Conservation (phyloP, 164 flowering plant species). For the Magnolia officinalis region DNA sequence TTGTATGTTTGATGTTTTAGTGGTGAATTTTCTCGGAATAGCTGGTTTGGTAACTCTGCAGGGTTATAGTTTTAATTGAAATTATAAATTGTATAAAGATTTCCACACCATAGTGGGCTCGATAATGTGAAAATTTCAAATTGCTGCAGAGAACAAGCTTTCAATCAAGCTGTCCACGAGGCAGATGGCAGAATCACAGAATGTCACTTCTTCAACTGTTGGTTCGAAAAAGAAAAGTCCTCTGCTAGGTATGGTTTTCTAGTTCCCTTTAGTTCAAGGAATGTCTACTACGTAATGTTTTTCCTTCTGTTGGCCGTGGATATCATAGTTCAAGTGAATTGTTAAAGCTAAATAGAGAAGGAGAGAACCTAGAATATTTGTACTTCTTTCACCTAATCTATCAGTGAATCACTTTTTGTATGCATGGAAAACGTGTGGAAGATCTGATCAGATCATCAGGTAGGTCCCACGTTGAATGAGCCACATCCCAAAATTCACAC, state of each 20-base stretch:
- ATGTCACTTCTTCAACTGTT: slow-evolving; percentile 32
- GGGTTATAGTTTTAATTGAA: not conserved
- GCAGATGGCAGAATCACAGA: slow-evolving; percentile 20
- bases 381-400: not conserved
- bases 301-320: not conserved
- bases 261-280: not conserved
- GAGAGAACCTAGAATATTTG: not conserved
- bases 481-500: not conserved
- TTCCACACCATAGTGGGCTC: not conserved
- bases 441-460: not conserved
- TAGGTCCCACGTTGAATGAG: not conserved
- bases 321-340: not conserved
- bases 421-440: not conserved
- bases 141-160: too few species aligned
- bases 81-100: not conserved
- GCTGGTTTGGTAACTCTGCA: too few species aligned
- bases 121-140: too few species aligned
- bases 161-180: too few species aligned
- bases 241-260: slow-evolving; percentile 40
- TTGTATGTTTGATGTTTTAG: not conserved
- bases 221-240: slow-evolving; percentile 36
- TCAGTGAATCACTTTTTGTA: not conserved
- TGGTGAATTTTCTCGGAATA: too few species aligned
- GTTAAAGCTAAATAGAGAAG: not conserved
- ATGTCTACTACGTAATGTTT: not conserved